phyloP scores from a whole-genome alignment of 2,329 filamentous ascomycete genomes.

The Podosphaera fusca region DNA sequence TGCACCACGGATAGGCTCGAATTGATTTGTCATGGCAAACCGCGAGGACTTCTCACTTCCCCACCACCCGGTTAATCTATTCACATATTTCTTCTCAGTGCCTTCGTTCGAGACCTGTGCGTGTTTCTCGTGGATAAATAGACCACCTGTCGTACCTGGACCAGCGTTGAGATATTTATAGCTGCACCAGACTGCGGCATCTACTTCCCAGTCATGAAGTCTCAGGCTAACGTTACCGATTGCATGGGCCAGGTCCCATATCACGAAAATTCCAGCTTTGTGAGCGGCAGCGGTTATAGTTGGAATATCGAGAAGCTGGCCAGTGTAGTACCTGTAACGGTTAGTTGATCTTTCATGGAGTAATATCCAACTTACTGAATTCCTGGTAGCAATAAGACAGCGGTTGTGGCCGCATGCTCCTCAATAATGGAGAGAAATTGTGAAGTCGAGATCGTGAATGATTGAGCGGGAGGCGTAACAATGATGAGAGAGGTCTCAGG shows the following conservation, averaged over 20 bases:
- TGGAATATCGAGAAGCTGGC: slow-evolving; percentile 52
- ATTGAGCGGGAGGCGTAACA: slow-evolving; percentile 30
- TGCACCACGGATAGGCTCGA: slow-evolving; percentile 47
- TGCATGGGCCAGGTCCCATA: slow-evolving; percentile 65
- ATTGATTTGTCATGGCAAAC: slow-evolving; percentile 57
- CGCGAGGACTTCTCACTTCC: slow-evolving; percentile 45
- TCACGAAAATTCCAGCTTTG: slow-evolving; percentile 39
- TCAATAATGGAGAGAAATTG: slow-evolving; percentile 46
- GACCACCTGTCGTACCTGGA: slow-evolving; percentile 47
- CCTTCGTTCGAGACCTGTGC: slow-evolving; percentile 6
- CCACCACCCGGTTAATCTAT: slow-evolving; percentile 60
- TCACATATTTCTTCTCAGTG: slow-evolving; percentile 19
- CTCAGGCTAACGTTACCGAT: slow-evolving; percentile 51
- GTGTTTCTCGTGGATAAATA: slow-evolving; percentile 44
- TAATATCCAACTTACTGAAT: slow-evolving; percentile 27
- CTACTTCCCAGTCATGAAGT: slow-evolving; percentile 57
- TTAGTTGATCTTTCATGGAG: neutral
- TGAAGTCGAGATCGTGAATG: slow-evolving; percentile 36
- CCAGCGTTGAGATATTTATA: slow-evolving; percentile 70
- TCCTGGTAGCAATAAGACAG: slow-evolving; percentile 51
- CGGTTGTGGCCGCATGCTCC: slow-evolving; percentile 38
- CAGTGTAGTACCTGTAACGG: slow-evolving; percentile 39
- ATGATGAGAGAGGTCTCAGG: slow-evolving; percentile 43
- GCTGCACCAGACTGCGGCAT: slow-evolving; percentile 58
- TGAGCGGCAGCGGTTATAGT: slow-evolving; percentile 51